phyloP scores from a whole-genome alignment of 495 filamentous ascomycete genomes.

The Friedmanniomyces endolithicus region DNA sequence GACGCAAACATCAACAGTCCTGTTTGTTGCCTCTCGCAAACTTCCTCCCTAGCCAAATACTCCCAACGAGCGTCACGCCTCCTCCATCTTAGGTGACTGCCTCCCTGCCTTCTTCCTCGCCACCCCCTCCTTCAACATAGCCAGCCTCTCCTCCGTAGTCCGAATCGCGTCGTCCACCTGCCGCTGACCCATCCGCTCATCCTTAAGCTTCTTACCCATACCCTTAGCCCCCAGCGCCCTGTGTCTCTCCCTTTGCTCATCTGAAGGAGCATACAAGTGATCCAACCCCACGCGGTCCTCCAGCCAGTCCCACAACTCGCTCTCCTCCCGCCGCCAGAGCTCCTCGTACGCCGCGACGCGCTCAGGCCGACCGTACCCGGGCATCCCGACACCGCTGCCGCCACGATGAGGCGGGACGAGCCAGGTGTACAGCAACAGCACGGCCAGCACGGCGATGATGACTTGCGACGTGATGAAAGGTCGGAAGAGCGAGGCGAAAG shows the following conservation, averaged over 20 bases:
- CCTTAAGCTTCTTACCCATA: conserved; percentile 42
- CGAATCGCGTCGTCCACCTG: conserved; percentile 76
- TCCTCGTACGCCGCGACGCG: conserved; percentile 79
- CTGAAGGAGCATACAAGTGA: conserved; percentile 25
- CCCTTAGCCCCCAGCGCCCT: conserved; percentile 22
- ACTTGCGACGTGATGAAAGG: conserved; percentile 50
- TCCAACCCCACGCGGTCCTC: conserved; percentile 76
- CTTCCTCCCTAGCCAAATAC: too few species aligned
- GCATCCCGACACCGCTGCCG: conserved; percentile 7
- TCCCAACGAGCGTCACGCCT: not conserved
- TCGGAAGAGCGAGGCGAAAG: conserved; percentile 54
- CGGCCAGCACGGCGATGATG: conserved; percentile 49
- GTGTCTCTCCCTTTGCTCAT: conserved; percentile 21
- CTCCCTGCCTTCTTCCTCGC: conserved; percentile 37
- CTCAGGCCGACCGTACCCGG: conserved; percentile 38
- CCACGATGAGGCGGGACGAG: conserved; percentile 23
- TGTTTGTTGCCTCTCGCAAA: too few species aligned
- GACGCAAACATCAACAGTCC: too few species aligned
- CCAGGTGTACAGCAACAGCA: conserved; percentile 43
- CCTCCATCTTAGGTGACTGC: not conserved
- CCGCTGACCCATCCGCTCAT: conserved; percentile 63
- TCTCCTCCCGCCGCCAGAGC: conserved; percentile 83
- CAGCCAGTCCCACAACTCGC: conserved; percentile 89
- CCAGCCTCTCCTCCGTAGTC: conserved; percentile 71
- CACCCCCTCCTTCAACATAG: conserved; percentile 59